Conservation (phyloP, 495 filamentous ascomycete genomes). For the Penicillium maclennaniae region DNA sequence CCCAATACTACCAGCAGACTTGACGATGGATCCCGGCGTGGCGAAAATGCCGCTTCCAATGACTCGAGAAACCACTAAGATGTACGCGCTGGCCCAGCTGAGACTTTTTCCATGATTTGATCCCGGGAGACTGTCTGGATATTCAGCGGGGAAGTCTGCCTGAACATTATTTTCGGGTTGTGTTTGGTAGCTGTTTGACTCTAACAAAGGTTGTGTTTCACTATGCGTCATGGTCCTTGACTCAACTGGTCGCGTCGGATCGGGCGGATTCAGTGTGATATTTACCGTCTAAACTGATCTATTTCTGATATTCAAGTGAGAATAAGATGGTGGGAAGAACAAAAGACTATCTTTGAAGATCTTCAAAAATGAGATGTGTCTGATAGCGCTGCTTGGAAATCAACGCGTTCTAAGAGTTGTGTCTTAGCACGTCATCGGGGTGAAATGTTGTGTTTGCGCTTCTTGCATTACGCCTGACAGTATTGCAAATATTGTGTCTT, state of each 20-base stretch:
- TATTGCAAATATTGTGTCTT: background rate
- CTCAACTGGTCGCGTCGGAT: background rate
- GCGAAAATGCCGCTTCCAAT: constrained; percentile 76
- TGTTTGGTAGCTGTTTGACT: constrained; percentile 6
- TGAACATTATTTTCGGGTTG: background rate
- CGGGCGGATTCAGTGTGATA: background rate
- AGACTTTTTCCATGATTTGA: constrained; percentile 31
- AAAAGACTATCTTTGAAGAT: too few relatives aligned
- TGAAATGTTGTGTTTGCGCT: constrained; percentile 23
- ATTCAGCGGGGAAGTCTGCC: background rate
- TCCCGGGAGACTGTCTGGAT: constrained; percentile 15
- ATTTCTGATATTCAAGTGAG: too few relatives aligned
- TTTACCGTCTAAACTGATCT: too few relatives aligned
- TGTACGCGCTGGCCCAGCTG: constrained; percentile 65
- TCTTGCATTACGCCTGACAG: constrained; percentile 7
- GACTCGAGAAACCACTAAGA: constrained; percentile 71
- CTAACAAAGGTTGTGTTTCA: constrained; percentile 30
- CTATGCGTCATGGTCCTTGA: constrained; percentile 14
- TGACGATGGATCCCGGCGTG: constrained; percentile 65
- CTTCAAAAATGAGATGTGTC: background rate
- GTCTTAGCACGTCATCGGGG: constrained; percentile 32
- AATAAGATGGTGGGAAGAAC: too few relatives aligned
- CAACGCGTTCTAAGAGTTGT: background rate
- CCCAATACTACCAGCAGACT: constrained; percentile 64
- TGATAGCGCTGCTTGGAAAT: constrained; percentile 27